Evolutionary conservation across 768 basidiomycete species (phyloP).

Genomic region (Leccinum longicurvipes): DNA sequence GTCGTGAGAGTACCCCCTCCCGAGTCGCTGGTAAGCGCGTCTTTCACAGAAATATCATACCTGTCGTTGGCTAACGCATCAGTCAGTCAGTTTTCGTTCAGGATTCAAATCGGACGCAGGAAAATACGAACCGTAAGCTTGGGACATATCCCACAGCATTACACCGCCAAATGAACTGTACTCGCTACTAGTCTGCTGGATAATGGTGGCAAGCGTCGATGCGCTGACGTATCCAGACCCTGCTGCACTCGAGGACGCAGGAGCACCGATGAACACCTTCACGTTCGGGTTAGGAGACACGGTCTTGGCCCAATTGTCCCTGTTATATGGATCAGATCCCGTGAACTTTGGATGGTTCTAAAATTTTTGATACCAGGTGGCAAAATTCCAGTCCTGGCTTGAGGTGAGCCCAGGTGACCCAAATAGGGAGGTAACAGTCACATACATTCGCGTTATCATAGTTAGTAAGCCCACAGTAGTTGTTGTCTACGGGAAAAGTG

Average conservation of each 20-base stretch:
- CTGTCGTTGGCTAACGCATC: constrained; percentile 47
- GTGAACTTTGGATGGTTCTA: background rate
- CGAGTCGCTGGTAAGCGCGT: constrained; percentile 47
- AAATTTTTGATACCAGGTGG: constrained; percentile 33
- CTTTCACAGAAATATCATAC: constrained; percentile 60
- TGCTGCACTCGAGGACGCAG: constrained; percentile 41
- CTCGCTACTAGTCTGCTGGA: constrained; percentile 31
- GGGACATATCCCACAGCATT: constrained; percentile 44
- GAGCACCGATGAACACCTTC: constrained; percentile 49
- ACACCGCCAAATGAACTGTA: constrained; percentile 48
- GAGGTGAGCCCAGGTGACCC: background rate
- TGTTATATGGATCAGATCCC: constrained; percentile 16
- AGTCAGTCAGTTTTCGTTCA: background rate
- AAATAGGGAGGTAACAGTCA: background rate
- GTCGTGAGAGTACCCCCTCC: constrained; percentile 9
- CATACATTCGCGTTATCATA: constrained; percentile 46
- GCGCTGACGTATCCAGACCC: constrained; percentile 43
- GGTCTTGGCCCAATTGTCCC: constrained; percentile 48
- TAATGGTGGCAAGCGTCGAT: constrained; percentile 34
- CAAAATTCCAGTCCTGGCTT: constrained; percentile 47
- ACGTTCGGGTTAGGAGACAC: constrained; percentile 44
- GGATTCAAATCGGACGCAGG: background rate
- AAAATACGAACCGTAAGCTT: constrained; percentile 38
- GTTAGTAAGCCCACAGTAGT: constrained; percentile 40
- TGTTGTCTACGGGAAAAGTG: constrained; percentile 38